Conservation (phyloP, 2,329 filamentous ascomycete species). For the Periconia sp. region DNA sequence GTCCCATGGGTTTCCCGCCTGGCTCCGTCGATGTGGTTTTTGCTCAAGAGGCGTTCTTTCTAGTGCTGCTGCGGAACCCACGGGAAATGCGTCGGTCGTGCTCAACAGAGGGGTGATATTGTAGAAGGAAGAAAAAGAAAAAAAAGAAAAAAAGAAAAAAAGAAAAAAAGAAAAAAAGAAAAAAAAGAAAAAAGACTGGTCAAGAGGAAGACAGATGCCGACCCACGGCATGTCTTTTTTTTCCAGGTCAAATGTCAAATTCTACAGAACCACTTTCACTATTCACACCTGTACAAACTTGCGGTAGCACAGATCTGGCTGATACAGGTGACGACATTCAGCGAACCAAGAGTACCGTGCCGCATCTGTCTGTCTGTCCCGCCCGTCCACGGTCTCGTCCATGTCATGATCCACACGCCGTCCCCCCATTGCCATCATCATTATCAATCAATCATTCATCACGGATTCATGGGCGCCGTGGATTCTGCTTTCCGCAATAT, state of each 20-base stretch:
- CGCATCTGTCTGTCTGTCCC: not conserved
- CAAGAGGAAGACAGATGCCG: no score
- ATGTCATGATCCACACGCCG: not conserved
- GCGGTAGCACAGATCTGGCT: not conserved
- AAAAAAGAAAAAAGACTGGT: no score
- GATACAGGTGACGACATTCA: not conserved
- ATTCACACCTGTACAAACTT: no score
- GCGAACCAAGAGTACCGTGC: not conserved
- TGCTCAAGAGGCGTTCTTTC: constrained; percentile 25
- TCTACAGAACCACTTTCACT: no score
- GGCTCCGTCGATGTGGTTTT: constrained; percentile 33
- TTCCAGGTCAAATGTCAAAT: no score
- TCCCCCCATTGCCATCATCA: not conserved
- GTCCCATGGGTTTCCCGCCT: not conserved
- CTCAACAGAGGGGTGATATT: constrained; percentile 23
- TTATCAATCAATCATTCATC: not conserved
- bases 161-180: no score
- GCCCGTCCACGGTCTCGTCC: not conserved
- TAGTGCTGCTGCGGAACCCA: constrained; percentile 33
- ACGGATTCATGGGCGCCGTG: no score
- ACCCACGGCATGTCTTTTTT: no score
- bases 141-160: no score
- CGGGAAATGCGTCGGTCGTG: constrained; percentile 15
- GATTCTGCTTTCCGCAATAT: no score
- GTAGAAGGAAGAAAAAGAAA: no score